Evolutionary conservation across 352 stramenopile genomes (phyloP).

Genomic region (Globisporangium rhizosaccharum): DNA sequence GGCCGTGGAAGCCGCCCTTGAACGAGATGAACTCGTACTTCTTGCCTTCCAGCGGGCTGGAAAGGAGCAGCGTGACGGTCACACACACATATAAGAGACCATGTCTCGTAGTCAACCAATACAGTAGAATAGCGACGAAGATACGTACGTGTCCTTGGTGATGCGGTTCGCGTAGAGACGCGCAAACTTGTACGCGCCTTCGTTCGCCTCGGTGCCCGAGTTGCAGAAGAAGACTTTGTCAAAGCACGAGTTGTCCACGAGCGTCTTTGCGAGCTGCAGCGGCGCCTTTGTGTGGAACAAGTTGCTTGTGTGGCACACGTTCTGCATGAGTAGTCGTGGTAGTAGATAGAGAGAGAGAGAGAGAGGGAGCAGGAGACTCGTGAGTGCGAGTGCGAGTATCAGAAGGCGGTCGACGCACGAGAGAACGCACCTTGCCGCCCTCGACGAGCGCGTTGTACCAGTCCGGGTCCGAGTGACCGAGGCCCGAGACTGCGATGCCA

Average conservation of each 20-base stretch:
- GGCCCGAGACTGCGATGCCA: constrained; percentile 86
- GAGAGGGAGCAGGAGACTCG: constrained; percentile 13
- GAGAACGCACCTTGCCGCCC: constrained; percentile 32
- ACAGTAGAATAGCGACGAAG: neutral
- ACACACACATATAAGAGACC: no score
- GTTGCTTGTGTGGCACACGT: constrained; percentile 95
- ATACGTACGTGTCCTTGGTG: constrained; percentile 60
- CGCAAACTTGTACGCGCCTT: constrained; percentile 86
- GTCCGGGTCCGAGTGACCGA: constrained; percentile 89
- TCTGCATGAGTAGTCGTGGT: constrained; percentile 43
- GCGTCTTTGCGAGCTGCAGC: constrained; percentile 90
- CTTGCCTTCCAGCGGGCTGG: constrained; percentile 60
- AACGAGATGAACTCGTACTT: constrained; percentile 86
- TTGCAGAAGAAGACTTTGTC: constrained; percentile 99
- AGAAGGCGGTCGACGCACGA: neutral
- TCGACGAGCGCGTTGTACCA: constrained; percentile 73
- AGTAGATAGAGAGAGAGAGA: no score
- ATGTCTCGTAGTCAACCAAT: neutral
- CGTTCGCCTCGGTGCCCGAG: constrained; percentile 89
- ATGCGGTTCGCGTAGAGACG: constrained; percentile 68
- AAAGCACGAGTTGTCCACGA: constrained; percentile 95
- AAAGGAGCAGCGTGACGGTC: neutral
- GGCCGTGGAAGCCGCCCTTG: constrained; percentile 83
- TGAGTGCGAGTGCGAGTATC: constrained; percentile 22
- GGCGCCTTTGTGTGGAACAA: constrained; percentile 95